phyloP scores from a whole-genome alignment of 129 eudicot genomes.

The Ambrosia artemisiifolia region DNA sequence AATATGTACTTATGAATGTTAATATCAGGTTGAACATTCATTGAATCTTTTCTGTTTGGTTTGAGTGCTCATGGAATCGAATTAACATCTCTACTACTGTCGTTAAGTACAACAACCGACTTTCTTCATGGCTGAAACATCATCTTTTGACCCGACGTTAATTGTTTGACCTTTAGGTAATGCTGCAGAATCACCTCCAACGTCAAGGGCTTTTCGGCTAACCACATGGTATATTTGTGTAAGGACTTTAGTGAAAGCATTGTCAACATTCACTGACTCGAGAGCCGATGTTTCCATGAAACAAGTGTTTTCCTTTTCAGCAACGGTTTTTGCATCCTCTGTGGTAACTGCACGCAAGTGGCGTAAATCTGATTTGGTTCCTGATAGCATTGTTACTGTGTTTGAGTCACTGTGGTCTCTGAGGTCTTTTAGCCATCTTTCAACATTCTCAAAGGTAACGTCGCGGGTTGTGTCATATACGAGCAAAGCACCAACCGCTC shows the following conservation, averaged over 20 bases:
- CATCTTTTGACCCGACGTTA: conserved; percentile 55
- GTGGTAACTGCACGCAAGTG: conserved; percentile 75
- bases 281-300: conserved; percentile 45
- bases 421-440: conserved; percentile 69
- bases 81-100: conserved; percentile 8
- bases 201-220: conserved; percentile 64
- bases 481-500: conserved; percentile 73
- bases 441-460: conserved; percentile 66
- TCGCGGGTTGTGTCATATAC: conserved; percentile 73
- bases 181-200: conserved; percentile 53
- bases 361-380: conserved; percentile 67
- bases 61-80: background rate
- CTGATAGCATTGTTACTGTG: conserved; percentile 70
- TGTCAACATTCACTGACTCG: conserved; percentile 66
- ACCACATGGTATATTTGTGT: conserved; percentile 62
- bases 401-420: conserved; percentile 70
- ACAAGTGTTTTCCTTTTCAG: conserved; percentile 46
- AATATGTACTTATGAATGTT: conserved; percentile 42
- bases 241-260: conserved; percentile 59
- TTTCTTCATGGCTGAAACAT: conserved; percentile 59
- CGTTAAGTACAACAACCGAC: conserved; percentile 49
- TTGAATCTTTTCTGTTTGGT: conserved; percentile 17
- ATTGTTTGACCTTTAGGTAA: conserved; percentile 68
- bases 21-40: conserved; percentile 41
- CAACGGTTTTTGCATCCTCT: conserved; percentile 65